A percentile compares a stretch with the other conserved stretches of the same genome.
phyloP scores from a whole-genome alignment of 139 green algal species.

The Pseudopediastrum boryanum region DNA sequence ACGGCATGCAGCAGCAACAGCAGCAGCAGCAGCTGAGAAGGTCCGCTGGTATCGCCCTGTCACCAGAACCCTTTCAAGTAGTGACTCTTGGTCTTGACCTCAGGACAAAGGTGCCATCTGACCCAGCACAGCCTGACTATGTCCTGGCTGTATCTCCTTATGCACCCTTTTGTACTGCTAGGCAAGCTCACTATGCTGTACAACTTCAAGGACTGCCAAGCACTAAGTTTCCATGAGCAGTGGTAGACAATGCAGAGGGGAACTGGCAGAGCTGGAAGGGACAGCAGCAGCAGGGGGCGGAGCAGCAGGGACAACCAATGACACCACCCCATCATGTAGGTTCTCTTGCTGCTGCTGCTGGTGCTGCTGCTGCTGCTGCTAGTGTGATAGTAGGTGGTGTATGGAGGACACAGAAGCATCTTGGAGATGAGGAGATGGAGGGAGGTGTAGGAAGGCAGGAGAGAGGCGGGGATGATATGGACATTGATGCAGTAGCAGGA shows the following conservation, averaged over 20 bases:
- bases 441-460: background rate
- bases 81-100: no score
- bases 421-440: background rate
- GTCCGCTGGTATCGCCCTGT: no score
- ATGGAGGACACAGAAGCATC: background rate
- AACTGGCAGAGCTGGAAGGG: slow-evolving; percentile 82
- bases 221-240: slow-evolving; percentile 83
- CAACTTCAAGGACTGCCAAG: slow-evolving; percentile 79
- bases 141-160: no score
- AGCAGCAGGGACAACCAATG: background rate
- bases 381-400: background rate
- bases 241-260: slow-evolving; percentile 76
- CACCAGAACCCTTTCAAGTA: no score
- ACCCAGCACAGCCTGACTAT: no score
- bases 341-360: no score
- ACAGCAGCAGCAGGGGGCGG: slow-evolving; percentile 5
- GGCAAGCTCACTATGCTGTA: slow-evolving; percentile 93
- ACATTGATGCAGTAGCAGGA: slow-evolving; percentile 7
- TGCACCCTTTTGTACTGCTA: no score
- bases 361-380: no score
- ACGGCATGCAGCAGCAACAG: no score
- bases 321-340: no score
- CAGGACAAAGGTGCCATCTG: no score
- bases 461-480: background rate
- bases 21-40: no score